A percentile compares a stretch with the other conserved stretches of the same genome.
Evolutionary conservation across 2,329 filamentous ascomycete species (phyloP).

Genomic region (Colletotrichum tamarilloi): DNA sequence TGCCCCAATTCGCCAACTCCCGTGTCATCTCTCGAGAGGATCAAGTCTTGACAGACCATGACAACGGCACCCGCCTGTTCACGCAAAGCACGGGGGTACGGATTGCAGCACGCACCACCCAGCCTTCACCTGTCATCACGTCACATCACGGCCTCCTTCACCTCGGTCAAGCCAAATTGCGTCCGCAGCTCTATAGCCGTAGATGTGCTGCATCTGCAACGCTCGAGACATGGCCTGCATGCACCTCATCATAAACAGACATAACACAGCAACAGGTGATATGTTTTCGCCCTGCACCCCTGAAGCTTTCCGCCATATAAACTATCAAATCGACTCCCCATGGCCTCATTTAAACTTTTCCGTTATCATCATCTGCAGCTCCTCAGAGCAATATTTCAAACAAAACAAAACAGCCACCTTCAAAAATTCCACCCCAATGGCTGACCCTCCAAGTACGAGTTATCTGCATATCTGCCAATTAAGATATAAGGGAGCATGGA

Average conservation of each 20-base stretch:
- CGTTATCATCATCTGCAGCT: not conserved
- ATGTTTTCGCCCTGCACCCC: not conserved
- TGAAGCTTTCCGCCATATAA: not conserved
- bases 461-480: not conserved
- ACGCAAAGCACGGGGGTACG: not conserved
- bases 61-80: not conserved
- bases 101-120: not conserved
- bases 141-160: too few species aligned
- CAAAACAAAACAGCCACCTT: not conserved
- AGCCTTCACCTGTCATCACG: not conserved
- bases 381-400: too few species aligned
- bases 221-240: not conserved
- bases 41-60: not conserved
- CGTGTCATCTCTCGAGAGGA: not conserved
- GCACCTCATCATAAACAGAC: not conserved
- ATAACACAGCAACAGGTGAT: not conserved
- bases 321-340: not conserved
- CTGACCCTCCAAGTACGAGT: not conserved
- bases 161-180: too few species aligned
- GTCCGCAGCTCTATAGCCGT: too few species aligned
- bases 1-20: too few species aligned
- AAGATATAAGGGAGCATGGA: not conserved
- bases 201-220: too few species aligned
- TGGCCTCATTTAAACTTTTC: not conserved
- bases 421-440: not conserved